These are phyloP conservation scores for Linderniella brevidens DNA, from an alignment of 257 asterid genomes.

Conservation along the genomic window DNA sequence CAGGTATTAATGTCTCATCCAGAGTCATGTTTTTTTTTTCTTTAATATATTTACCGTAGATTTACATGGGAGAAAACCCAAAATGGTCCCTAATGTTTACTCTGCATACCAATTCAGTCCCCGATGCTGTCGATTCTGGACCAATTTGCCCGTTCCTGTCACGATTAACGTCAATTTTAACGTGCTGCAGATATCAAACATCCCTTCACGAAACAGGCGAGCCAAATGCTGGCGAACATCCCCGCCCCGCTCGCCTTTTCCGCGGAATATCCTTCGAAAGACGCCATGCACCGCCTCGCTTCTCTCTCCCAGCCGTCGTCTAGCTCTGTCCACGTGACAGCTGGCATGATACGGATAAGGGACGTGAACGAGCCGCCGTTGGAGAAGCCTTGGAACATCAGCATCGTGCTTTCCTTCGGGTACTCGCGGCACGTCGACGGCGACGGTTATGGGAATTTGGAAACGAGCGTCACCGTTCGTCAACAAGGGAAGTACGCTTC, in stretches of 20 bases:
- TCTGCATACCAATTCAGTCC: conserved; percentile 8
- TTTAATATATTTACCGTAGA: not conserved
- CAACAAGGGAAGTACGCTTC: conserved; percentile 34
- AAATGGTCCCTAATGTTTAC: no score
- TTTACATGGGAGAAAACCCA: not conserved
- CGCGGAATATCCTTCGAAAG: conserved; percentile 65
- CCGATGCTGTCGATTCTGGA: no score
- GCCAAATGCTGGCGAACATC: conserved; percentile 63
- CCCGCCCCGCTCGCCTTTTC: conserved; percentile 89
- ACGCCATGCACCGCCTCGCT: conserved; percentile 26
- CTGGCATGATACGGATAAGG: conserved; percentile 53
- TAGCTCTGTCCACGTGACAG: conserved; percentile 45
- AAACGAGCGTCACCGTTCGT: conserved; percentile 29
- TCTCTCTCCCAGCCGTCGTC: conserved; percentile 31
- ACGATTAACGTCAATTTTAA: no score
- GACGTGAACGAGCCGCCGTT: conserved; percentile 17
- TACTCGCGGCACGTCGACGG: conserved; percentile 20
- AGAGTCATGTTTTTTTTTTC: not conserved
- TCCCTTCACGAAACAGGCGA: conserved; percentile 57
- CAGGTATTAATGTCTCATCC: conserved; percentile 24
- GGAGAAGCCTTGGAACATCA: conserved; percentile 37
- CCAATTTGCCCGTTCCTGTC: no score
- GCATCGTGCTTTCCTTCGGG: conserved; percentile 49
- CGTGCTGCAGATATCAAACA: conserved; percentile 32
- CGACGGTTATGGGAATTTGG: conserved; percentile 37